Evolutionary conservation across 2,329 filamentous ascomycete genomes (phyloP).

Genomic region (Colletotrichum scovillei): DNA sequence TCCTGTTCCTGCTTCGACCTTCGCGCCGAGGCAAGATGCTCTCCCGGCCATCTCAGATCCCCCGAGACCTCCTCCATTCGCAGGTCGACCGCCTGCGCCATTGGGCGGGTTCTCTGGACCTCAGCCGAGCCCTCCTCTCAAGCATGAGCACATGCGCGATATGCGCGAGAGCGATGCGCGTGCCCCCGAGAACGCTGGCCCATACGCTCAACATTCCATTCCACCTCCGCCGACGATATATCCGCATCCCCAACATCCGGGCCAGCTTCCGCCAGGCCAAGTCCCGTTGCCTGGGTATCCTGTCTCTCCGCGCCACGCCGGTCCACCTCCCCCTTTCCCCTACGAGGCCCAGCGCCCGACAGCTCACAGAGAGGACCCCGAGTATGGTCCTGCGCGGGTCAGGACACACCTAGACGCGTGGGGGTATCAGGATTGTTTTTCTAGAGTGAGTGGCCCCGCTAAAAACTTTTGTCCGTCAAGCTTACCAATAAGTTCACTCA

Average conservation of each 20-base stretch:
- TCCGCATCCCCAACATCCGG: constrained; percentile 41
- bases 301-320: constrained; percentile 62
- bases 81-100: constrained; percentile 51
- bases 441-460: constrained; percentile 58
- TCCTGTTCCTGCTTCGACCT: constrained; percentile 52
- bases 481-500: constrained; percentile 42
- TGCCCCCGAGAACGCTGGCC: constrained; percentile 51
- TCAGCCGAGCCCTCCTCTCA: constrained; percentile 55
- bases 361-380: constrained; percentile 56
- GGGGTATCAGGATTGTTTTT: constrained; percentile 64
- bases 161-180: constrained; percentile 50
- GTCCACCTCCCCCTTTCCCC: constrained; percentile 53
- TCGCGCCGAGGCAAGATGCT: constrained; percentile 52
- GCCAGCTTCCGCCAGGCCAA: constrained; percentile 59
- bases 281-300: constrained; percentile 62
- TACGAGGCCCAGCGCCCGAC: constrained; percentile 59
- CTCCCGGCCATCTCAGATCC: constrained; percentile 57
- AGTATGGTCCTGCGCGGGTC: constrained; percentile 53
- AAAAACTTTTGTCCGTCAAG: constrained; percentile 38
- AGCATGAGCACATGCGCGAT: constrained; percentile 51
- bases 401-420: constrained; percentile 65
- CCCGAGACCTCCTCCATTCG: constrained; percentile 47
- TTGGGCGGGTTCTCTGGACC: constrained; percentile 50
- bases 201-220: constrained; percentile 41
- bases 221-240: constrained; percentile 34